Evolutionary conservation across 495 filamentous ascomycete species (phyloP).

Genomic region (Hypoxylon lenormandii): DNA sequence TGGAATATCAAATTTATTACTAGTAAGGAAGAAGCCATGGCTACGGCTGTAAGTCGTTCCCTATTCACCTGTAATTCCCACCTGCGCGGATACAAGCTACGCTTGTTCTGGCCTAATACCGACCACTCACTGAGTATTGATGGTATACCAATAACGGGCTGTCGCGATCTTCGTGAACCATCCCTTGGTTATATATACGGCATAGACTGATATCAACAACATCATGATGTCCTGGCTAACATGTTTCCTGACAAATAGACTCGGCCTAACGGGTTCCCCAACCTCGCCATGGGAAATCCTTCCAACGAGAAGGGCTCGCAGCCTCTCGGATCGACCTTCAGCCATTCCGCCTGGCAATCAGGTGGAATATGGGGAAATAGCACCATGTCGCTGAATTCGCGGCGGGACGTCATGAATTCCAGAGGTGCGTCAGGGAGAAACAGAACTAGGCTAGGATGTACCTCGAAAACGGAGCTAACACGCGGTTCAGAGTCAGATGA

Average conservation of each 20-base stretch:
- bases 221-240: constrained; percentile 26
- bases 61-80: neutral
- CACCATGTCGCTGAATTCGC: constrained; percentile 56
- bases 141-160: neutral
- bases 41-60: constrained; percentile 33
- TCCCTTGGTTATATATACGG: neutral
- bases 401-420: constrained; percentile 56
- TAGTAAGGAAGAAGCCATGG: constrained; percentile 25
- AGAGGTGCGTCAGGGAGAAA: constrained; percentile 56
- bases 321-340: constrained; percentile 56
- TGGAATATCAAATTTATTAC: neutral
- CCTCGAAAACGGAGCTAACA: constrained; percentile 39
- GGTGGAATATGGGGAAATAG: constrained; percentile 72
- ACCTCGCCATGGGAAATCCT: constrained; percentile 52
- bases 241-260: constrained; percentile 39
- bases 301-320: constrained; percentile 52
- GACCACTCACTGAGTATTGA: no score
- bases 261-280: constrained; percentile 54
- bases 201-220: neutral
- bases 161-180: neutral
- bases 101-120: neutral
- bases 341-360: constrained; percentile 64
- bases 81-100: neutral
- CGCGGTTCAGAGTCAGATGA: constrained; percentile 52
- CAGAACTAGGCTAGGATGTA: neutral